Conservation (phyloP, 2,329 filamentous ascomycete genomes). For the Aspergillus novoparasiticus region DNA sequence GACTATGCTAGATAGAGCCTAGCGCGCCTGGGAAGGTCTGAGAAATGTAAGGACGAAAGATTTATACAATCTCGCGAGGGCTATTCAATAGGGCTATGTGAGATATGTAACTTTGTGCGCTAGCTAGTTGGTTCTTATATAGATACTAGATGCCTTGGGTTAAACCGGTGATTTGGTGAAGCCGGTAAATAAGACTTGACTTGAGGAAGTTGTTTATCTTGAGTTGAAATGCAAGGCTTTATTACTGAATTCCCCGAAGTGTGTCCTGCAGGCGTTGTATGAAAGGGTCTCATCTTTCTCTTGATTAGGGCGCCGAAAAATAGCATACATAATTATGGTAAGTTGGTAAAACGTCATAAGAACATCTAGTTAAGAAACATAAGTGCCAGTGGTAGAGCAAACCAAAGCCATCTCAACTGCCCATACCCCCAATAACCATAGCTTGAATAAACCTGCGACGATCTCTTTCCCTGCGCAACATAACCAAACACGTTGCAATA, state of each 20-base stretch:
- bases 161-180: too few relatives aligned
- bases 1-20: too few relatives aligned
- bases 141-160: too few relatives aligned
- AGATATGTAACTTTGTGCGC: too few relatives aligned
- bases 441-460: constrained; percentile 57
- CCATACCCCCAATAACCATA: constrained; percentile 40
- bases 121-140: too few relatives aligned
- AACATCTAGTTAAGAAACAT: not conserved
- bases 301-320: too few relatives aligned
- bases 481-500: constrained; percentile 59
- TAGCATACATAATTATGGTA: not conserved
- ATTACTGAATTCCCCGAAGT: not conserved
- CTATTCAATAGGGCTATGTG: accelerated
- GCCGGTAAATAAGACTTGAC: too few relatives aligned
- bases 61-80: too few relatives aligned
- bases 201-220: not conserved
- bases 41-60: too few relatives aligned
- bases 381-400: not conserved
- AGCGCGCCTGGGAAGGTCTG: too few relatives aligned
- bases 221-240: not conserved
- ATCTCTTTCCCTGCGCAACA: constrained; percentile 69
- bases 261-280: not conserved
- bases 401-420: not conserved
- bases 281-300: not conserved
- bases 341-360: accelerated